Conservation (phyloP, 2,329 filamentous ascomycete genomes). For the Pleurostoma richardsiae region DNA sequence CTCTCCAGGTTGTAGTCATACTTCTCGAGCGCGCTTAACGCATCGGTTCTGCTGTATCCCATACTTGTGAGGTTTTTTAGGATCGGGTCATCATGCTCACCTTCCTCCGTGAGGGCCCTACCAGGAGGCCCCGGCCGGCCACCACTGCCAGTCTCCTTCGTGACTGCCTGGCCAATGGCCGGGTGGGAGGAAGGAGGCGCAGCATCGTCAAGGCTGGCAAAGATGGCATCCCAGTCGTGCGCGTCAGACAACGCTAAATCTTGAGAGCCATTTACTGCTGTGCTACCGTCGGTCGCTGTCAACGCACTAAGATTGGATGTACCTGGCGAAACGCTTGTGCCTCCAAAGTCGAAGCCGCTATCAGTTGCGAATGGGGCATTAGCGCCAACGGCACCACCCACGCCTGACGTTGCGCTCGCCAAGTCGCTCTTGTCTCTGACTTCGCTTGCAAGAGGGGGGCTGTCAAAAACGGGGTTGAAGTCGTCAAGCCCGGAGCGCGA, state of each 20-base stretch:
- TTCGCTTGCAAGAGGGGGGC: slow-evolving; percentile 51
- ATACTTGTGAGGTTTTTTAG: slow-evolving; percentile 84
- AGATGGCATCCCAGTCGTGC: slow-evolving; percentile 95
- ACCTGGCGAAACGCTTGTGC: slow-evolving; percentile 27
- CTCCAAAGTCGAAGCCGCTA: slow-evolving; percentile 56
- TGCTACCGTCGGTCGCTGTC: slow-evolving; percentile 19
- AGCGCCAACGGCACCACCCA: slow-evolving; percentile 10
- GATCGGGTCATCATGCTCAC: slow-evolving; percentile 85
- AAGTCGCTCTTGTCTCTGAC: slow-evolving; percentile 40
- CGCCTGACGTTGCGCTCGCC: slow-evolving; percentile 25
- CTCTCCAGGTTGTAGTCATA: slow-evolving; percentile 95
- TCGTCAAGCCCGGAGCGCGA: slow-evolving; percentile 68
- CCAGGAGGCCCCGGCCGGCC: slow-evolving; percentile 32
- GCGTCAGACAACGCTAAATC: slow-evolving; percentile 37
- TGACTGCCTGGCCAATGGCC: slow-evolving; percentile 14
- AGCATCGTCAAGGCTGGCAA: slow-evolving; percentile 67
- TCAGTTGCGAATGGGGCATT: slow-evolving; percentile 39
- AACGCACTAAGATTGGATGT: slow-evolving; percentile 27
- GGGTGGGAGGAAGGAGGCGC: slow-evolving; percentile 18
- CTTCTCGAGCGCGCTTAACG: slow-evolving; percentile 79
- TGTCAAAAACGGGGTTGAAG: slow-evolving; percentile 80
- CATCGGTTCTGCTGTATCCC: slow-evolving; percentile 74
- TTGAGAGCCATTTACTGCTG: slow-evolving; percentile 29
- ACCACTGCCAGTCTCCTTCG: slow-evolving; percentile 15
- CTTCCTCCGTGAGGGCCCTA: slow-evolving; percentile 65